Percentiles rank a stretch among this genome's conserved stretches.
Conservation (phyloP, 306 rosid species). For the Cucumis hystrix region DNA sequence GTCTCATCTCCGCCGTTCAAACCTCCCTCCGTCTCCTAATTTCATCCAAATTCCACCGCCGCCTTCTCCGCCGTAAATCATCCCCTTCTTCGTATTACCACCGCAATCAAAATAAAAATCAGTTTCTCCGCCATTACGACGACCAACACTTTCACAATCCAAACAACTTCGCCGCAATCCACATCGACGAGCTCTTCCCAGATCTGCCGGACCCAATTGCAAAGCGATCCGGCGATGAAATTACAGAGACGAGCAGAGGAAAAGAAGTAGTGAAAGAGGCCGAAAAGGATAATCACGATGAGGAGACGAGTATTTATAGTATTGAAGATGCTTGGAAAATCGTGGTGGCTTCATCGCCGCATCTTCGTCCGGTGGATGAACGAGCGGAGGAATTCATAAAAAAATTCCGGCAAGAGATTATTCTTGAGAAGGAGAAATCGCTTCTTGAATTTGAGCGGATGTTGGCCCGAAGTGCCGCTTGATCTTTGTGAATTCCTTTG, state of each 20-base stretch:
- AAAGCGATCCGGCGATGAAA: too few species aligned
- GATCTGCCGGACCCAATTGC: not conserved
- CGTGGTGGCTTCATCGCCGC: conserved; percentile 43
- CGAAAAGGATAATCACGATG: not conserved
- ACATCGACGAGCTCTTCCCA: conserved; percentile 45
- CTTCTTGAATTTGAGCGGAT: conserved; percentile 29
- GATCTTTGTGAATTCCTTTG: not conserved
- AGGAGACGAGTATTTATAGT: conserved; percentile 2
- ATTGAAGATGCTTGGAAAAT: conserved; percentile 41
- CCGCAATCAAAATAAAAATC: conserved; percentile 4
- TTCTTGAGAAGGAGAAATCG: conserved; percentile 40
- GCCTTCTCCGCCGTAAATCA: conserved; percentile 14
- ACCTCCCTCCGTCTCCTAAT: conserved; percentile 17
- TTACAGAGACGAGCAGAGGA: conserved; percentile 26
- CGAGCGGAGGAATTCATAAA: conserved; percentile 57
- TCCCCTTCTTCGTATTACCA: conserved; percentile 7
- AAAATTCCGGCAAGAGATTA: conserved; percentile 39
- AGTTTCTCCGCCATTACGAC: not conserved
- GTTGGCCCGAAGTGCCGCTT: conserved; percentile 23
- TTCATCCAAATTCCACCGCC: conserved; percentile 20
- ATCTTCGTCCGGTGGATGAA: conserved; percentile 34
- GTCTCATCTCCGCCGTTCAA: conserved; percentile 17
- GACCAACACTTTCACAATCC: not conserved
- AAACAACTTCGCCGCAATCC: conserved; percentile 25
- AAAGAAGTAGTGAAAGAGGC: conserved; percentile 2